Conservation (phyloP, 805 yeast genomes). For the Candida insectalens region DNA sequence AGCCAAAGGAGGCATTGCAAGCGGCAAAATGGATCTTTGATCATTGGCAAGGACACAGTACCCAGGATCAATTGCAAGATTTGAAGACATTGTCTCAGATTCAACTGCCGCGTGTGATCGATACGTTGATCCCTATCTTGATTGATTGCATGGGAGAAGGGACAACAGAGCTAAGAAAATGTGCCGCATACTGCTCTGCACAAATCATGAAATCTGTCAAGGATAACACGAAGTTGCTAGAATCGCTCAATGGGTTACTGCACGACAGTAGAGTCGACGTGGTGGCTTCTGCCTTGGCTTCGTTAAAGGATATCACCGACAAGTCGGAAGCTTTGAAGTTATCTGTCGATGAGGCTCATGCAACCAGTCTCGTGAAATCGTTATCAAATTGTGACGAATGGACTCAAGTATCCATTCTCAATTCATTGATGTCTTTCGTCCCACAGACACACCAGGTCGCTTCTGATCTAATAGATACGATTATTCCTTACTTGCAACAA, state of each 20-base stretch:
- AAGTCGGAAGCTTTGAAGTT: slow-evolving; percentile 38
- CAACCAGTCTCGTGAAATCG: slow-evolving; percentile 29
- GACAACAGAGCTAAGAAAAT: slow-evolving; percentile 47
- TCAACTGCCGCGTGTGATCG: slow-evolving; percentile 40
- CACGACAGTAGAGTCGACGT: slow-evolving; percentile 51
- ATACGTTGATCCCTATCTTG: slow-evolving; percentile 33
- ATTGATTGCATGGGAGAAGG: slow-evolving; percentile 27
- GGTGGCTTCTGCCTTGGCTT: slow-evolving; percentile 63
- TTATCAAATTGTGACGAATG: slow-evolving; percentile 50
- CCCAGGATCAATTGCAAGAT: slow-evolving; percentile 51
- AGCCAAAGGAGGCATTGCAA: slow-evolving; percentile 44
- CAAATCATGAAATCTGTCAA: slow-evolving; percentile 44
- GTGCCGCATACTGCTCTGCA: slow-evolving; percentile 63
- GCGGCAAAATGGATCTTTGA: slow-evolving; percentile 45
- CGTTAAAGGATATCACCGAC: slow-evolving; percentile 57
- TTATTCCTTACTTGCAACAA: slow-evolving; percentile 67
- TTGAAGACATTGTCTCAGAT: slow-evolving; percentile 56
- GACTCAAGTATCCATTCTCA: slow-evolving; percentile 61
- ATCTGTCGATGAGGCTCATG: slow-evolving; percentile 40
- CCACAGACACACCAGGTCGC: slow-evolving; percentile 69
- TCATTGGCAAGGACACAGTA: slow-evolving; percentile 27
- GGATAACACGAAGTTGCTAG: slow-evolving; percentile 34
- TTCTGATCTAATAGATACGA: slow-evolving; percentile 42
- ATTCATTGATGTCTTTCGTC: slow-evolving; percentile 54
- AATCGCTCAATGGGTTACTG: slow-evolving; percentile 39